phyloP scores from a whole-genome alignment of 331 rosid genomes.

The Quercus tomentella region DNA sequence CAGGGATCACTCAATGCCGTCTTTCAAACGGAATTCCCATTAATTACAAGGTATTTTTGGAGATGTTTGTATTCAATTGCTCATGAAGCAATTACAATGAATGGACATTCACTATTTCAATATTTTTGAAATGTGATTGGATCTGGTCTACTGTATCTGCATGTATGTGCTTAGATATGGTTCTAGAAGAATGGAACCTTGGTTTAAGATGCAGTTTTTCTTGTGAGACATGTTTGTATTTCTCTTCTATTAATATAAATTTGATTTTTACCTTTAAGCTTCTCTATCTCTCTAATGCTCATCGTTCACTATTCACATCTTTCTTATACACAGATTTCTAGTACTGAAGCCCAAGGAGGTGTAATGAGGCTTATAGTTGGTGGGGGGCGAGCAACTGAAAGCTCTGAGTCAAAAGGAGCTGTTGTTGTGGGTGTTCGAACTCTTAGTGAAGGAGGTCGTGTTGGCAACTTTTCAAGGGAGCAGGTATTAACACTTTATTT shows the following conservation, averaged over 20 bases:
- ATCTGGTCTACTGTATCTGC: not conserved
- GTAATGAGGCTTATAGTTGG: conserved; percentile 99
- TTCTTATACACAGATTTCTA: conserved; percentile 63
- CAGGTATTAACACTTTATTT: conserved; percentile 50
- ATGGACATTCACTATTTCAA: not conserved
- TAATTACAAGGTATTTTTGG: conserved; percentile 76
- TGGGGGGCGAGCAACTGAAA: conserved; percentile 97
- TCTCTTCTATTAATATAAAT: not conserved
- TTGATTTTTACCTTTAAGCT: not conserved
- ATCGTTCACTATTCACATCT: not conserved
- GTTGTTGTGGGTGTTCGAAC: conserved; percentile 99
- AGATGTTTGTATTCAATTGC: conserved; percentile 15
- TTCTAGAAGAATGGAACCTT: not conserved
- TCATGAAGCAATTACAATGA: conserved; percentile 7
- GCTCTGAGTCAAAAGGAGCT: conserved; percentile 75
- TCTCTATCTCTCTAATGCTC: not conserved
- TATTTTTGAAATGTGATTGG: conserved; percentile 9
- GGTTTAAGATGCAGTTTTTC: not conserved
- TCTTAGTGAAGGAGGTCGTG: conserved; percentile 99
- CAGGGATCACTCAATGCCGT: conserved; percentile 76
- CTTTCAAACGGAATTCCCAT: conserved; percentile 92
- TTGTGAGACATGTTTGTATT: not conserved
- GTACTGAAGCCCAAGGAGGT: conserved; percentile 85
- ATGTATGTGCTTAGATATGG: not conserved
- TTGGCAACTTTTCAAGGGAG: conserved; percentile 95